These are phyloP conservation scores for Mycena filopes DNA, from an alignment of 768 basidiomycete genomes.

Conservation along the genomic window DNA sequence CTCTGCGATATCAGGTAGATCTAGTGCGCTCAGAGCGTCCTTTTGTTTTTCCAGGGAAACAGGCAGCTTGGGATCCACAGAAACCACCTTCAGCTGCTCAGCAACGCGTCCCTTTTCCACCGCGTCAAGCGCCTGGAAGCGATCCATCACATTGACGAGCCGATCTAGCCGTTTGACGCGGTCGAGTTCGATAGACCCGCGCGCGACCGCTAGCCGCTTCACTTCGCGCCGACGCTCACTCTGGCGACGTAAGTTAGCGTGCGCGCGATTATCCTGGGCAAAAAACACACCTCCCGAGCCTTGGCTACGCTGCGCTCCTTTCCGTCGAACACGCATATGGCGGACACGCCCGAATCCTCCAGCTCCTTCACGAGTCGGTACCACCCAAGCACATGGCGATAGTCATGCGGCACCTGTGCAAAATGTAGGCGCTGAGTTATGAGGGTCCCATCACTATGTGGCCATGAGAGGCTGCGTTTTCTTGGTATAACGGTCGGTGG, in stretches of 20 bases:
- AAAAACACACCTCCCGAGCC: constrained; percentile 66
- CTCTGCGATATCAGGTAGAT: background rate
- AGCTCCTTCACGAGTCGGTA: constrained; percentile 75
- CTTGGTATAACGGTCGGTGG: constrained; percentile 14
- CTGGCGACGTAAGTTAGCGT: constrained; percentile 46
- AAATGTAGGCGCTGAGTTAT: constrained; percentile 87
- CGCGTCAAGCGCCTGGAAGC: constrained; percentile 47
- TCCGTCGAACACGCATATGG: constrained; percentile 87
- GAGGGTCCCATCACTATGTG: constrained; percentile 81
- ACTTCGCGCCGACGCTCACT: constrained; percentile 63
- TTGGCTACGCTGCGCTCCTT: constrained; percentile 74
- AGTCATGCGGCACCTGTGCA: constrained; percentile 67
- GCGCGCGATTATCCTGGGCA: too few relatives aligned
- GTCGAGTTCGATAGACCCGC: constrained; percentile 67
- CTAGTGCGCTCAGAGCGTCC: background rate
- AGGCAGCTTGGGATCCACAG: constrained; percentile 1
- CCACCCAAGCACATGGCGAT: constrained; percentile 84
- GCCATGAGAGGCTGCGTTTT: constrained; percentile 15
- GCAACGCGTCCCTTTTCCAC: constrained; percentile 42
- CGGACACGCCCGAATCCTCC: constrained; percentile 61
- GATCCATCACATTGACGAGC: constrained; percentile 51
- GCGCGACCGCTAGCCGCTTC: constrained; percentile 57
- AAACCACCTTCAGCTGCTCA: constrained; percentile 38
- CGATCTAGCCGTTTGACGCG: constrained; percentile 65
- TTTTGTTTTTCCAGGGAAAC: background rate